Base-by-base conservation (phyloP, 2,329 filamentous ascomycete species). In the Cladosporium sp. region DNA sequence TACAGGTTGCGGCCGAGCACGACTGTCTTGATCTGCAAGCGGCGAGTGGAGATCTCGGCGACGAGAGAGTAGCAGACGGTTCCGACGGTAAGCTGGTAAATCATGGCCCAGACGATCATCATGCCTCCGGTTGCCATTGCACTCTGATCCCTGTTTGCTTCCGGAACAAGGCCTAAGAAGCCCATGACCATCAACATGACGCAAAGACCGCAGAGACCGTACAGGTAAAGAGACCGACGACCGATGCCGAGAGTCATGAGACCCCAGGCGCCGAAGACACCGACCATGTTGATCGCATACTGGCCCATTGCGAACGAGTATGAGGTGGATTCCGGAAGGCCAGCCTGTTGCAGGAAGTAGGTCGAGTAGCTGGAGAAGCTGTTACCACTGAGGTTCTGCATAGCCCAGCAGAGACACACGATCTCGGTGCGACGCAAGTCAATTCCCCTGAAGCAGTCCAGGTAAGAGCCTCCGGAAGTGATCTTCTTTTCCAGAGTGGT, bases 41-140 rank as follows among this genome's bases (percentile, higher is more conserved):
- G 81, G n/a, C 87, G 82, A 0, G 89, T 89, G 0, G 88, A 90
- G 18, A 95, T 72, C 68, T 95, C 90, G 1, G 87, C 82, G 3
- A 95, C 90, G 8, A 95, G 80, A 0, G 89, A 93, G 72, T 95
- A 95, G 70, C 86, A 89, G 4, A 95, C 89, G 0, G 90, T 93
- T 33, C 90, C 90, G 44, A 95, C 89, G 0, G 88, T 87, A 43
- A 92, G 77, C 67, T 95, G 88, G 72, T 95, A 95, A 63, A 85
- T 81, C 43, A 93, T 73, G 1, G 90, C 85, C 86, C 86, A 93
- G 50, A 84, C 70, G 33, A 93, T 76, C 86, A 95, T 91, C 70
- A 95, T 86, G 54, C 80, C 81, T 11, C 89, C 89, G 0, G 88
- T 93, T 1, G 88, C 89, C 53, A 92, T 74, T 3, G 86, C 86